Conservation (phyloP, 768 basidiomycete species). For the Suillus americanus region DNA sequence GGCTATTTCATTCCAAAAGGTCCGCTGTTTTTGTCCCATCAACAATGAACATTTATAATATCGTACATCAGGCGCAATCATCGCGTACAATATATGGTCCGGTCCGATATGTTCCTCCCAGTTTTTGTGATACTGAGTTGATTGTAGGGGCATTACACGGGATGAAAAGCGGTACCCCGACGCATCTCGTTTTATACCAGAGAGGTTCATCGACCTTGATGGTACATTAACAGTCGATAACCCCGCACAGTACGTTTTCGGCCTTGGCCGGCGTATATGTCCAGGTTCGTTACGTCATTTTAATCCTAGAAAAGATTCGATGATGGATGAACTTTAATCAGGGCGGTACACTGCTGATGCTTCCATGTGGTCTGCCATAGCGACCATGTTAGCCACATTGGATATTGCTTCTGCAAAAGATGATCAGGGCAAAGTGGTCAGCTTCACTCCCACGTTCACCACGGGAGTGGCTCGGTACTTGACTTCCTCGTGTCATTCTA, state of each 20-base stretch:
- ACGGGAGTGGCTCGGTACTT: not conserved
- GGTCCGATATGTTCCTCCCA: not conserved
- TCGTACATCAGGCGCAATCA: constrained; percentile 7
- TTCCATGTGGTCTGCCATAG: constrained; percentile 20
- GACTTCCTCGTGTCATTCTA: not conserved
- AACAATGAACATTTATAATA: no score
- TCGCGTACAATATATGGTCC: constrained; percentile 13
- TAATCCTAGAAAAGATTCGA: not conserved
- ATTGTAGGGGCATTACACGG: constrained; percentile 12
- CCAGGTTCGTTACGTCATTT: not conserved
- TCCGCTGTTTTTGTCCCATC: not conserved
- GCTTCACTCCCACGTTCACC: constrained; percentile 3
- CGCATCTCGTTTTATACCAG: constrained; percentile 13
- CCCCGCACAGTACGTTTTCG: constrained; percentile 10
- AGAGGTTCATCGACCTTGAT: constrained; percentile 12
- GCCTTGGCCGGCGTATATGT: constrained; percentile 9
- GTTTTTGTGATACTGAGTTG: not conserved
- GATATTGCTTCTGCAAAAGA: not conserved
- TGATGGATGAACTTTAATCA: not conserved
- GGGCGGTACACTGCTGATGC: constrained; percentile 22
- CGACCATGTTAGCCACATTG: constrained; percentile 15
- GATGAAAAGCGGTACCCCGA: constrained; percentile 15
- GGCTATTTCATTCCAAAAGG: constrained; percentile 21
- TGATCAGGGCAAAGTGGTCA: constrained; percentile 2
- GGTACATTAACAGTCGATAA: constrained; percentile 12